Evolutionary conservation across 805 yeast species (phyloP), one percentile per base, ranked within the genome.

Genomic region (Ogataea naganishii): DNA sequence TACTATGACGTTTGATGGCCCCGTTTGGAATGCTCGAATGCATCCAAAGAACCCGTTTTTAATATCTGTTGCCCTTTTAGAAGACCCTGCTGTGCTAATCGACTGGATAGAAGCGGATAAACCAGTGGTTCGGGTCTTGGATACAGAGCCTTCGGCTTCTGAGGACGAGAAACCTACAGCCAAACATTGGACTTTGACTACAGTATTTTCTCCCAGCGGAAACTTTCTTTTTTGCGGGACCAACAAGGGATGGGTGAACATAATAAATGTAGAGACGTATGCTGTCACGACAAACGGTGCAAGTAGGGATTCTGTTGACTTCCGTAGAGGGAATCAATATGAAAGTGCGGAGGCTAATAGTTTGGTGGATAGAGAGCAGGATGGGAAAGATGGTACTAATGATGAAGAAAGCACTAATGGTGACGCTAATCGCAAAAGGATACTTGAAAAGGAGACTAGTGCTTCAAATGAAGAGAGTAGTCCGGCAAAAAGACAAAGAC

Each of bases 181-280:
- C 33, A 64, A 49, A 36, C 74, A 56, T 49, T 49, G 58, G 47
- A 69, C 81, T 0, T 49, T 78, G 25, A 70, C 64, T 4, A 50
- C 72, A 1, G 56, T 64, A 1, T 75, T 72, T 47, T 65, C 69
- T 21, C 69, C 69, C 3, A 46, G 62, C 29, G 86, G 79, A 3
- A 61, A 56, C 12, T 71, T 63, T 34, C 60, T 85, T 2, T 56
- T 84, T 21, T 61, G 79, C 0, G 96, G 96, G 0, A 84, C 94
- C 3, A 76, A 77, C 33, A 78, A 80, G 49, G 96, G 96, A 1
- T 69, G 75, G 68, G 41, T 88, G 10, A 75, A 75, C 36, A 62
- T 85, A 9, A 47, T 69, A 15, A 43, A 37, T 13, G 37, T 54
- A 1, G 23, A 30, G 3, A 37, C 51, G 0, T 37, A 8, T 9